Conservation (phyloP, 2,329 filamentous ascomycete genomes). For the Alternaria solani region DNA sequence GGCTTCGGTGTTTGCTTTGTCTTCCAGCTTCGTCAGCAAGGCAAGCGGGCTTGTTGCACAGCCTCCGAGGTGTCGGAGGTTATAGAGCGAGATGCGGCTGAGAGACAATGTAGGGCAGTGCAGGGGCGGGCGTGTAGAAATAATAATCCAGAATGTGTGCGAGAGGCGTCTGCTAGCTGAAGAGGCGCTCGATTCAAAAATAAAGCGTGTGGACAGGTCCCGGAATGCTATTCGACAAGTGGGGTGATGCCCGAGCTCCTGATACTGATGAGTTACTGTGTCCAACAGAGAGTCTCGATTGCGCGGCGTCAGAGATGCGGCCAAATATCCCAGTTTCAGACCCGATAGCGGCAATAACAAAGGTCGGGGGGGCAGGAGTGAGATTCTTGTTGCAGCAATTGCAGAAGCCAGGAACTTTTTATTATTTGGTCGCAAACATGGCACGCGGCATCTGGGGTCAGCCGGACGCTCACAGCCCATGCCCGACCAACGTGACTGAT, state of each 20-base stretch:
- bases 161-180: slow-evolving; percentile 19
- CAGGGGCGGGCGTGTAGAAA: slow-evolving; percentile 19
- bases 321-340: slow-evolving; percentile 23
- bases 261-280: slow-evolving; percentile 31
- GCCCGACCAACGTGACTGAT: slow-evolving; percentile 33
- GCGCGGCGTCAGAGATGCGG: slow-evolving; percentile 24
- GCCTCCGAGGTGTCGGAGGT: slow-evolving; percentile 27
- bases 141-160: slow-evolving; percentile 22
- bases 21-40: slow-evolving; percentile 23
- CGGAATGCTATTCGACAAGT: slow-evolving; percentile 36
- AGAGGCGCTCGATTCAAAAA: slow-evolving; percentile 24
- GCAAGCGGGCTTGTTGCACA: slow-evolving; percentile 29
- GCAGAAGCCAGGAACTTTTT: slow-evolving; percentile 28
- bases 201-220: slow-evolving; percentile 34
- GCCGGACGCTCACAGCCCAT: slow-evolving; percentile 24
- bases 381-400: slow-evolving; percentile 17
- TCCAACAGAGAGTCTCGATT: slow-evolving; percentile 22
- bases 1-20: slow-evolving; percentile 25
- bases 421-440: slow-evolving; percentile 30
- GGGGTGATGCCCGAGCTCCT: slow-evolving; percentile 30
- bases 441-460: slow-evolving; percentile 34
- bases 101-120: slow-evolving; percentile 30
- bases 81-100: slow-evolving; percentile 30
- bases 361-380: slow-evolving; percentile 4
- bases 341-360: slow-evolving; percentile 5